Evolutionary conservation across 192 early-diverging fungal genomes (phyloP), one percentile per base, ranked within the genome.

Genomic region (Coemansia sp.): DNA sequence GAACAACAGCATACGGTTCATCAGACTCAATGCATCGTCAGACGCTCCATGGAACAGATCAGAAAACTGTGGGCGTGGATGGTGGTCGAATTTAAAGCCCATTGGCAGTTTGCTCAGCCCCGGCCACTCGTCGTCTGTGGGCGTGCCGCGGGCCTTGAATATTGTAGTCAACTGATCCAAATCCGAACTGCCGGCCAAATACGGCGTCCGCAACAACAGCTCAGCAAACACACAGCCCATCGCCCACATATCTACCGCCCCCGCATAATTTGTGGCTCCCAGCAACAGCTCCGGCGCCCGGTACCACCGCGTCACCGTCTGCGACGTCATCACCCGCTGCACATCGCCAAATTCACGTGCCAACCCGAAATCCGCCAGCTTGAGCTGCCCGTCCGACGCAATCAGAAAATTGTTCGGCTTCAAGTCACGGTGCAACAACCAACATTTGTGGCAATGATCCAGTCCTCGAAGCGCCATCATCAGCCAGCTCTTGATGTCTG

Each of bases 161-260:
- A 92, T 94, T 1, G 85, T 86, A 5, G 83, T 86, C 14, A 94
- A 74, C 64, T 92, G 91, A 39, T 86, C 88, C 73, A 94, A 72
- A 54, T 93, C 91, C 0, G 86, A 78, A n/a, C 91, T 90, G 37
- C 87, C 92, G 0, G 97, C 87, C 32, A 99, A 65, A 66, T 92
- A 98, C 2, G 97, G 95, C 11, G 88, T 87, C 22, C 97, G 86
- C 62, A 97, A 72, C 84, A 97, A 86, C 12, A 99, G 87, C 63
- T 99, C 97, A 7, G 95, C 97, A 90, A 99, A 99, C 37, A 99
- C 95, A 65, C 97, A 98, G 17, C 95, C 97, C 22, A 93, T 88
- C 0, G 95, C 86, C 97, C 97, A 99, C 12, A 99, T 95, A 66
- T 99, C 97, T 10, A 98, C 88, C 0, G 87, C 89, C 8, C 87